Percentiles rank a stretch among this genome's conserved stretches.
Evolutionary conservation across 192 early-diverging fungal genomes (phyloP).

Genomic region (Funneliformis geosporum): DNA sequence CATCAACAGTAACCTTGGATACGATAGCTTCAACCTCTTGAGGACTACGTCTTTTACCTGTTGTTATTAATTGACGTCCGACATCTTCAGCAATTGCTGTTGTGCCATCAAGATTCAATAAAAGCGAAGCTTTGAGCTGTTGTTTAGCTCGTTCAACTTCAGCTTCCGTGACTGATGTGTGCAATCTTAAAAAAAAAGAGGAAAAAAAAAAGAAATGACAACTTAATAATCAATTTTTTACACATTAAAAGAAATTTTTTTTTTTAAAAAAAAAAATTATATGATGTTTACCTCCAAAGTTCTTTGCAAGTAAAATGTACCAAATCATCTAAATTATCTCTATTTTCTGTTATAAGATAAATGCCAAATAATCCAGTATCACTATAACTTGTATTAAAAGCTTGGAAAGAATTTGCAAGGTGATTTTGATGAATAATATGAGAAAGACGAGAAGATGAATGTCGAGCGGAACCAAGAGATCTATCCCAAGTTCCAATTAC

Average conservation of each 20-base stretch:
- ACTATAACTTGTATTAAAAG: constrained; percentile 98
- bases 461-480: constrained; percentile 83
- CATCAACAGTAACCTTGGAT: constrained; percentile 78
- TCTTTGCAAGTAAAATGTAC: constrained; percentile 88
- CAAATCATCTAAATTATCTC: constrained; percentile 80
- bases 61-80: constrained; percentile 92
- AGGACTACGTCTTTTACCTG: constrained; percentile 87
- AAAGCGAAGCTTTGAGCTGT: constrained; percentile 93
- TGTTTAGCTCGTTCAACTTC: constrained; percentile 98
- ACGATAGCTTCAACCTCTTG: constrained; percentile 87
- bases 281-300: constrained; percentile 50
- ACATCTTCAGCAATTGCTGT: constrained; percentile 97
- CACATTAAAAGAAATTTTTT: too few relatives aligned
- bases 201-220: not conserved
- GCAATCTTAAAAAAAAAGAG: constrained; percentile 66
- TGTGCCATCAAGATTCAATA: constrained; percentile 90
- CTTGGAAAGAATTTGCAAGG: constrained; percentile 98
- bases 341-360: constrained; percentile 87
- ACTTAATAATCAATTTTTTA: too few relatives aligned
- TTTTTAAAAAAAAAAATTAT: not conserved
- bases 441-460: constrained; percentile 86
- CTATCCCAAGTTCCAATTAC: constrained; percentile 98
- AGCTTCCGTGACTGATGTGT: constrained; percentile 77
- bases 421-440: constrained; percentile 77
- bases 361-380: constrained; percentile 98